Conservation (phyloP, 2,329 filamentous ascomycete genomes). For the Trichoderma koningiopsis region DNA sequence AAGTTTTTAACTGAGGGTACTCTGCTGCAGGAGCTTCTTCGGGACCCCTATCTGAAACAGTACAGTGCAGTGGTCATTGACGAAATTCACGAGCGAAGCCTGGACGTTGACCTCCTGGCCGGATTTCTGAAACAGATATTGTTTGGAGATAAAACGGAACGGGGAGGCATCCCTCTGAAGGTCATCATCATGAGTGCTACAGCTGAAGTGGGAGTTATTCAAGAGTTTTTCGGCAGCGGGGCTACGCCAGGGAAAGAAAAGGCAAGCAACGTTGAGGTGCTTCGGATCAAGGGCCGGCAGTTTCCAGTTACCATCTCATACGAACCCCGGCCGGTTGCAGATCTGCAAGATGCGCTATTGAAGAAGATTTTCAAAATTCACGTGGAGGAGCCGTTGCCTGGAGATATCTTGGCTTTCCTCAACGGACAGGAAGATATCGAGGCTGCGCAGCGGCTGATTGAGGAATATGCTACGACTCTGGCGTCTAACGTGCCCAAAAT, state of each 20-base stretch:
- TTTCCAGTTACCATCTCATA: conserved; percentile 81
- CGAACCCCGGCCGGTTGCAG: conserved; percentile 70
- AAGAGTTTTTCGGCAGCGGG: conserved; percentile 66
- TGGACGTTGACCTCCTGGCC: conserved; percentile 88
- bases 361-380: conserved; percentile 87
- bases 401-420: conserved; percentile 90
- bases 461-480: conserved; percentile 74
- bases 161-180: conserved; percentile 76
- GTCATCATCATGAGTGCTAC: conserved; percentile 97
- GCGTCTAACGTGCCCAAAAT: conserved; percentile 73
- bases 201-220: conserved; percentile 79
- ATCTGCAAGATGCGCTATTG: conserved; percentile 80
- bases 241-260: conserved; percentile 27
- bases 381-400: conserved; percentile 83
- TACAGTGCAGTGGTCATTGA: conserved; percentile 94
- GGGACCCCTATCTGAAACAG: conserved; percentile 77
- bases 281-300: conserved; percentile 80
- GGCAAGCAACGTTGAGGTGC: conserved; percentile 44
- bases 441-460: conserved; percentile 74
- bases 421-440: conserved; percentile 94
- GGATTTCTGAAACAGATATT: conserved; percentile 85
- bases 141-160: conserved; percentile 60
- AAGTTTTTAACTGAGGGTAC: conserved; percentile 97
- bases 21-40: conserved; percentile 88
- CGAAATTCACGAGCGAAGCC: conserved; percentile 93